Evolutionary conservation across 345 rosid species (phyloP).

Genomic region (Odontarrhena argentea): DNA sequence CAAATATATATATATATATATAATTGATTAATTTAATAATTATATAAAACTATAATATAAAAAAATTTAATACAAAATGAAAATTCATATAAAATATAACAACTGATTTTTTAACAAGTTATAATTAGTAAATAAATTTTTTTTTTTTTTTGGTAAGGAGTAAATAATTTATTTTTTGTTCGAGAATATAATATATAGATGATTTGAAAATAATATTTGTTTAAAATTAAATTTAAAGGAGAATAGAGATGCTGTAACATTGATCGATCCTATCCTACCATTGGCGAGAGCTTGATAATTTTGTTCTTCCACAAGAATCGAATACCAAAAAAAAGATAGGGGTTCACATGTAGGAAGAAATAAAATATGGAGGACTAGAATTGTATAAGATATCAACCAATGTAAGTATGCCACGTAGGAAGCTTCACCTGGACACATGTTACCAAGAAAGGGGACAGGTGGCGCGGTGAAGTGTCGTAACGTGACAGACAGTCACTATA

Average conservation of each 20-base stretch:
- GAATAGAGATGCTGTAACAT: not conserved
- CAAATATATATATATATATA: no score
- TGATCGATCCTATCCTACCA: not conserved
- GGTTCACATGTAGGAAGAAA: conserved; percentile 2
- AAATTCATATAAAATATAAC: no score
- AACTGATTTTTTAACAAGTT: no score
- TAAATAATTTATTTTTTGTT: no score
- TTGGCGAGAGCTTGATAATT: not conserved
- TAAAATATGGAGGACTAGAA: not conserved
- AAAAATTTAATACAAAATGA: no score
- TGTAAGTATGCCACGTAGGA: conserved; percentile 2
- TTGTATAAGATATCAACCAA: not conserved
- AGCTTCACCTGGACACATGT: conserved; percentile 37
- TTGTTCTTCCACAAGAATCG: not conserved
- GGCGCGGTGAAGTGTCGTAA: conserved; percentile 33
- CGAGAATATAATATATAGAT: no score
- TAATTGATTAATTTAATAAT: no score
- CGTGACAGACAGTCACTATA: conserved; percentile 32
- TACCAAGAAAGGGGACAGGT: conserved; percentile 30
- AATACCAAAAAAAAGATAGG: not conserved
- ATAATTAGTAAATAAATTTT: no score
- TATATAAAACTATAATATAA: no score
- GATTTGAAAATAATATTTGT: no score
- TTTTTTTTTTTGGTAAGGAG: no score
- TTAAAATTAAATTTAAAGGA: no score